Percentiles rank a stretch among this genome's conserved stretches.
Evolutionary conservation across 768 basidiomycete species (phyloP).

Genomic region (Cystobasidium onofrii): DNA sequence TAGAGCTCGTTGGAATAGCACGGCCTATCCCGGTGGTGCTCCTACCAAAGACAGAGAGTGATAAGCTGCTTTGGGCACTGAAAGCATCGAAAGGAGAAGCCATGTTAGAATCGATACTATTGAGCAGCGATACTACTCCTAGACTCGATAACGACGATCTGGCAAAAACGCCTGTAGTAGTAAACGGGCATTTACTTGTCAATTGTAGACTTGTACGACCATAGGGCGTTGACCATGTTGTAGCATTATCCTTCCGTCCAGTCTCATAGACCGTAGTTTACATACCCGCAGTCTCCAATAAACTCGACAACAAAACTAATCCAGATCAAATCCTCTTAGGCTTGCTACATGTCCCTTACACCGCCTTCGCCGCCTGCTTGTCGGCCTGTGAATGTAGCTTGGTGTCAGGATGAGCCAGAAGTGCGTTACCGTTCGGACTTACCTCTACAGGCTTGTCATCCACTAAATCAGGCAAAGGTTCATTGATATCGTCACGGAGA

Average conservation of each 20-base stretch:
- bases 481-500: conserved; percentile 18
- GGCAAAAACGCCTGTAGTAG: conserved; percentile 11
- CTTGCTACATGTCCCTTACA: neutral
- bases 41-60: conserved; percentile 31
- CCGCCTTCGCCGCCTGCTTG: conserved; percentile 30
- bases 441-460: conserved; percentile 17
- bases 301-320: neutral
- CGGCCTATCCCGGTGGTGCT: conserved; percentile 37
- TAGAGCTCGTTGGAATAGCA: conserved; percentile 32
- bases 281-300: neutral
- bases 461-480: conserved; percentile 18
- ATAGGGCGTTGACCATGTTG: neutral
- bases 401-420: too few species aligned
- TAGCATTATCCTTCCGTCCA: neutral
- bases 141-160: neutral
- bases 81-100: neutral
- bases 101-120: neutral
- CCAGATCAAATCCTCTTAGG: neutral
- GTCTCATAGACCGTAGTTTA: neutral
- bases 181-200: conserved; percentile 23
- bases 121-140: neutral
- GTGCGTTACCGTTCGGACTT: too few species aligned
- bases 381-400: neutral
- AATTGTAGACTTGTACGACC: conserved; percentile 25
- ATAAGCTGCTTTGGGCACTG: conserved; percentile 13